Evolutionary conservation across 495 filamentous ascomycete genomes (phyloP).

Genomic region (Parathielavia appendiculata): DNA sequence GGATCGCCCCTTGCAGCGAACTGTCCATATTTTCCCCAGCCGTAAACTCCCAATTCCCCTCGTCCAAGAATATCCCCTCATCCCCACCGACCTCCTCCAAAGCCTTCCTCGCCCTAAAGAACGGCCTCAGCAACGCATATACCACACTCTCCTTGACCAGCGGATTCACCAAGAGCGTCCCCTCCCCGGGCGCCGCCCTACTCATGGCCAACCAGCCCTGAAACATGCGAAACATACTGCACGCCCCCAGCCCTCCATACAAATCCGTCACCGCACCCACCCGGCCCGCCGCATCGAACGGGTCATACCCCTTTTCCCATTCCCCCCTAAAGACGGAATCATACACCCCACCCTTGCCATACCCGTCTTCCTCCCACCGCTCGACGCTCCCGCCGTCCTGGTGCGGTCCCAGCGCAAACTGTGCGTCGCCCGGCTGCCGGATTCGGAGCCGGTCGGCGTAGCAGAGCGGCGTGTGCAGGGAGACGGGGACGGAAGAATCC

Average conservation of each 20-base stretch:
- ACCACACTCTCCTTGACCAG: slow-evolving; percentile 66
- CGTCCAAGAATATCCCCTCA: slow-evolving; percentile 20
- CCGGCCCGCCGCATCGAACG: slow-evolving; percentile 70
- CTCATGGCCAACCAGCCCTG: slow-evolving; percentile 88
- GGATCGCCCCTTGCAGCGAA: slow-evolving; percentile 69
- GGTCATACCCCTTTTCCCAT: slow-evolving; percentile 72
- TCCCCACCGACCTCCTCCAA: slow-evolving; percentile 18
- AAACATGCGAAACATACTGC: slow-evolving; percentile 80
- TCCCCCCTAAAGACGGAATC: slow-evolving; percentile 63
- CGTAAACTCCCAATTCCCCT: slow-evolving; percentile 42
- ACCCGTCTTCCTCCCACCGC: slow-evolving; percentile 78
- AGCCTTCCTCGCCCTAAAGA: slow-evolving; percentile 55
- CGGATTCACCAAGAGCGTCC: slow-evolving; percentile 80
- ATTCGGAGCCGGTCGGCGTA: slow-evolving; percentile 86
- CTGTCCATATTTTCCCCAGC: slow-evolving; percentile 48
- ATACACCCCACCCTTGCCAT: slow-evolving; percentile 65
- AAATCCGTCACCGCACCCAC: slow-evolving; percentile 65
- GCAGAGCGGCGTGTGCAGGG: slow-evolving; percentile 53
- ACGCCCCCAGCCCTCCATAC: slow-evolving; percentile 77
- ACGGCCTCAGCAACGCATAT: slow-evolving; percentile 79
- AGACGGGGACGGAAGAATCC: slow-evolving; percentile 56
- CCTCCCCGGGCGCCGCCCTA: slow-evolving; percentile 62
- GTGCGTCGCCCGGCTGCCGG: slow-evolving; percentile 64
- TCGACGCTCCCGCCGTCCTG: slow-evolving; percentile 81
- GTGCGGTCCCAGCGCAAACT: slow-evolving; percentile 82